Conservation (phyloP, 192 early-diverging fungal species). For the Funneliformis geosporum region DNA sequence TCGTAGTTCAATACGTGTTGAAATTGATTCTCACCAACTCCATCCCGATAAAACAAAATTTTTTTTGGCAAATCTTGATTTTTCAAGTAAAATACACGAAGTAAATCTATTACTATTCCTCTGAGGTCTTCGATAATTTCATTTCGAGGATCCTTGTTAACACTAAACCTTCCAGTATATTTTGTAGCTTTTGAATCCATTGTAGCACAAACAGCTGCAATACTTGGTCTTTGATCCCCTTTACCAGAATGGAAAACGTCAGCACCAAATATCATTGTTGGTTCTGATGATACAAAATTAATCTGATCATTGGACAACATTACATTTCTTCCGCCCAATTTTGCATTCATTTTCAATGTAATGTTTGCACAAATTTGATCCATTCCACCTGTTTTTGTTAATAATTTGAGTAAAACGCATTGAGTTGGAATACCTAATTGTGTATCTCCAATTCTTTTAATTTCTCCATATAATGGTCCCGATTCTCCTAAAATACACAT, state of each 20-base stretch:
- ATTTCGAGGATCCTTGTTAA: slow-evolving; percentile 61
- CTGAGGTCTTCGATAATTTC: slow-evolving; percentile 68
- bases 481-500: slow-evolving; percentile 81
- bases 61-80: slow-evolving; percentile 61
- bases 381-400: background rate
- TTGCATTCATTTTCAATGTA: slow-evolving; percentile 84
- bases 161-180: slow-evolving; percentile 56
- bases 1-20: slow-evolving; percentile 28
- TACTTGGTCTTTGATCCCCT: slow-evolving; percentile 40
- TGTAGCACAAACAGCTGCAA: slow-evolving; percentile 42
- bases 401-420: slow-evolving; percentile 16
- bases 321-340: slow-evolving; percentile 83
- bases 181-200: slow-evolving; percentile 57
- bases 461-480: slow-evolving; percentile 77
- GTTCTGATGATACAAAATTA: slow-evolving; percentile 62
- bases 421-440: slow-evolving; percentile 83
- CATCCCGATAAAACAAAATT: slow-evolving; percentile 87
- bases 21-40: slow-evolving; percentile 78
- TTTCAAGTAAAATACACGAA: slow-evolving; percentile 57
- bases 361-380: slow-evolving; percentile 5
- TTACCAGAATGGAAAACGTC: slow-evolving; percentile 88
- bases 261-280: slow-evolving; percentile 82
- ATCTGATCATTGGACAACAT: slow-evolving; percentile 56
- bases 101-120: slow-evolving; percentile 59
- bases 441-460: slow-evolving; percentile 89